phyloP scores from a whole-genome alignment of 2,329 filamentous ascomycete genomes.

The Cadophora sp. region DNA sequence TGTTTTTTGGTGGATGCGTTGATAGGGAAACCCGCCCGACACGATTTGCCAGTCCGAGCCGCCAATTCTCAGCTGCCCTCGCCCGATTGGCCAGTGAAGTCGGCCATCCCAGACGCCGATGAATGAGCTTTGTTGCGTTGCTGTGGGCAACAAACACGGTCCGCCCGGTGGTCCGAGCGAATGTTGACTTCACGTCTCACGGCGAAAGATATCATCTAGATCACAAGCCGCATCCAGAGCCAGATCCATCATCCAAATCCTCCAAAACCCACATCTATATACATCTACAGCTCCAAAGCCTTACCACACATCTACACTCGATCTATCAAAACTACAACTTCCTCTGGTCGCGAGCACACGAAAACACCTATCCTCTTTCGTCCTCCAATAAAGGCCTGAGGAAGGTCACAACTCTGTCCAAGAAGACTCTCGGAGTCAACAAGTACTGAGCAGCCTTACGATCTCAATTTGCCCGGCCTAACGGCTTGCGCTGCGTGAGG shows the following conservation, averaged over 20 bases:
- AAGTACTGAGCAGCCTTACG: constrained; percentile 56
- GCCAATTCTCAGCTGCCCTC: background rate
- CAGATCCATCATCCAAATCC: constrained; percentile 6
- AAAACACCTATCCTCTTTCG: constrained; percentile 17
- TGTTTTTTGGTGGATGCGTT: constrained; percentile 20
- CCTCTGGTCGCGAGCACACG: constrained; percentile 35
- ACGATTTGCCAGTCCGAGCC: constrained; percentile 1
- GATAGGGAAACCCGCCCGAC: constrained; percentile 24
- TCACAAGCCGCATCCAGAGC: constrained; percentile 16
- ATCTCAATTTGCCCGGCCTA: constrained; percentile 70
- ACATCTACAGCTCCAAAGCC: constrained; percentile 19
- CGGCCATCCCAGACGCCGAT: background rate
- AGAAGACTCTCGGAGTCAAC: constrained; percentile 48
- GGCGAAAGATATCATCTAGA: background rate
- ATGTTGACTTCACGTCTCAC: constrained; percentile 22
- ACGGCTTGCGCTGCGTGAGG: constrained; percentile 88
- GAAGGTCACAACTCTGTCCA: constrained; percentile 34
- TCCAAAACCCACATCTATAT: constrained; percentile 7
- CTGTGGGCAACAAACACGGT: constrained; percentile 5
- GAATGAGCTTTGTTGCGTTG: background rate
- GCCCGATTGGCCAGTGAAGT: constrained; percentile 10
- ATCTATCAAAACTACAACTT: constrained; percentile 20
- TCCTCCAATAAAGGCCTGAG: constrained; percentile 36
- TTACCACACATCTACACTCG: constrained; percentile 13
- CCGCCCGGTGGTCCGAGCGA: constrained; percentile 2